Conservation (phyloP, 2,329 filamentous ascomycete species). For the Fusarium sp. region DNA sequence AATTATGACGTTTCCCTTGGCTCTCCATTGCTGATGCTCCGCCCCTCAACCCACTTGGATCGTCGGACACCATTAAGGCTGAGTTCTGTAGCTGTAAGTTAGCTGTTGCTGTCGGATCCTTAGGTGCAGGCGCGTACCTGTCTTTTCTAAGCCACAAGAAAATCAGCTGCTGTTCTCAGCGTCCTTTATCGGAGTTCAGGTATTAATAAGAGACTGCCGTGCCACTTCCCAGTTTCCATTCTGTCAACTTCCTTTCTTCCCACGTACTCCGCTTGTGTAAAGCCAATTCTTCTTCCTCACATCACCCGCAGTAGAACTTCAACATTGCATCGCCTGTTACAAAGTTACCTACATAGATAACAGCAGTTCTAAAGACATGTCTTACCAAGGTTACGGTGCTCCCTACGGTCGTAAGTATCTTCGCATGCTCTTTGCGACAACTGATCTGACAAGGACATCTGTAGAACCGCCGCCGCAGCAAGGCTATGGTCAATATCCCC, state of each 20-base stretch:
- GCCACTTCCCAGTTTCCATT: conserved; percentile 15
- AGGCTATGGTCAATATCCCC: conserved; percentile 55
- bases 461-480: conserved; percentile 51
- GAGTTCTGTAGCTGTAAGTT: conserved; percentile 17
- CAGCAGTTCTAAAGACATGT: conserved; percentile 48
- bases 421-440: neutral
- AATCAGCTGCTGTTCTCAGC: neutral
- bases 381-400: conserved; percentile 52
- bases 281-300: conserved; percentile 17
- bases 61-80: conserved; percentile 32
- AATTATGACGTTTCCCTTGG: conserved; percentile 34
- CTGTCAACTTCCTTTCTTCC: neutral
- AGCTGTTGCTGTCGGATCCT: neutral
- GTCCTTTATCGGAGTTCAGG: neutral
- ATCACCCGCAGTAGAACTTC: conserved; percentile 25
- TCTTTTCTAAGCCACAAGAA: conserved; percentile 18
- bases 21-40: conserved; percentile 26
- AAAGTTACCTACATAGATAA: neutral
- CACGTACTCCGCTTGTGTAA: conserved; percentile 13
- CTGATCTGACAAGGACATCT: conserved; percentile 22
- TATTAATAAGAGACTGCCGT: conserved; percentile 30
- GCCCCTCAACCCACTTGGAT: conserved; percentile 36
- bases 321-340: conserved; percentile 6
- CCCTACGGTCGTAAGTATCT: conserved; percentile 53
- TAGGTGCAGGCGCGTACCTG: conserved; percentile 18